phyloP scores from a whole-genome alignment of 352 stramenopile species.

The Pythium sp. region DNA sequence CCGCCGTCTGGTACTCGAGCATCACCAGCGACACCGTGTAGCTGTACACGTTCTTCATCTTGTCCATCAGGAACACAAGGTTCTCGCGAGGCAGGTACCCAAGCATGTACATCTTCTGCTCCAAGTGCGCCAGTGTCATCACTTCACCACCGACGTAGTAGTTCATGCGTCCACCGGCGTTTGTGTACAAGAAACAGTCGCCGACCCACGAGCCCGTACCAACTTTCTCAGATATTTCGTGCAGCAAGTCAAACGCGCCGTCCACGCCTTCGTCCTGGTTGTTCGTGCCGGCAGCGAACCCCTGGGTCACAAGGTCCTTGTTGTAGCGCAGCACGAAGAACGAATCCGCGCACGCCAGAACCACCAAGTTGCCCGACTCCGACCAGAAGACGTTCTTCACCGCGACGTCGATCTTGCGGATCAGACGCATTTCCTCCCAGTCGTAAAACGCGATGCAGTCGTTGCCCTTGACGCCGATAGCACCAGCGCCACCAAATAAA shows the following conservation, averaged over 20 bases:
- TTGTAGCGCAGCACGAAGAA: constrained; percentile 98
- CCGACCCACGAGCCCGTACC: constrained; percentile 98
- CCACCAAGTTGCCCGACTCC: constrained; percentile 94
- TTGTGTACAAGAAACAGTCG: constrained; percentile 99
- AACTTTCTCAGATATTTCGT: constrained; percentile 96
- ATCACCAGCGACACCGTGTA: constrained; percentile 93
- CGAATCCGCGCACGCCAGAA: constrained; percentile 93
- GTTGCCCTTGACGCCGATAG: constrained; percentile 95
- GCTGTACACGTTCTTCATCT: constrained; percentile 92
- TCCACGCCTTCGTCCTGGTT: constrained; percentile 95
- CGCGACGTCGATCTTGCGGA: constrained; percentile 97
- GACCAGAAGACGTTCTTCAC: constrained; percentile 98
- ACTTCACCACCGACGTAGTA: constrained; percentile 99
- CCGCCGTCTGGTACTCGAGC: constrained; percentile 98
- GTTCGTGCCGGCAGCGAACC: constrained; percentile 88
- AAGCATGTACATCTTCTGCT: constrained; percentile 96
- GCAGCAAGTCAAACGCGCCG: constrained; percentile 96
- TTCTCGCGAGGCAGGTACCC: constrained; percentile 98
- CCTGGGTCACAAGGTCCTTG: constrained; percentile 82
- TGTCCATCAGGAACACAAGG: constrained; percentile 98
- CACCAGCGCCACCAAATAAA: constrained; percentile 93
- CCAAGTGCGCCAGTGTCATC: constrained; percentile 97
- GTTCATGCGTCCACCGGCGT: constrained; percentile 92
- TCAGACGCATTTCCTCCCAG: constrained; percentile 97
- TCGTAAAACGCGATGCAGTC: constrained; percentile 98